These are phyloP conservation scores for Nannizzia gypsea DNA, from an alignment of 2,329 filamentous ascomycete genomes.

Conservation along the genomic window DNA sequence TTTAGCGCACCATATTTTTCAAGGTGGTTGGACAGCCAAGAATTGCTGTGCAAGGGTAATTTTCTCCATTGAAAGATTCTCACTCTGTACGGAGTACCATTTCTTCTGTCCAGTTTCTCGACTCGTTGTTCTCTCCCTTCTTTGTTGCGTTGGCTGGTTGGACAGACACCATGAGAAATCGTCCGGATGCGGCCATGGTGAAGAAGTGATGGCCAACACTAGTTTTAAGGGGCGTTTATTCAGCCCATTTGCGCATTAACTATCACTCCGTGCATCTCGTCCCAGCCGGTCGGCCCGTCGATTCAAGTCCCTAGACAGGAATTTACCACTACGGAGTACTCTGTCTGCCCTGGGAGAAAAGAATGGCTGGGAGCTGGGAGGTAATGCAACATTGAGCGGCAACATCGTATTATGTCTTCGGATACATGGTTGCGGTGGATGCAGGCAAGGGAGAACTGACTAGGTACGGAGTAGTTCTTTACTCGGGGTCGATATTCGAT, in stretches of 20 bases:
- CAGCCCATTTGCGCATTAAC: no score
- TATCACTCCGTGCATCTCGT: no score
- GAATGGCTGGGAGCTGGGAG: neutral
- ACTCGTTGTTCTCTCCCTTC: neutral
- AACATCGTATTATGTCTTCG: neutral
- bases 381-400: neutral
- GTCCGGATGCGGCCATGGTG: neutral
- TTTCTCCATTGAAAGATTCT: neutral
- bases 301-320: no score
- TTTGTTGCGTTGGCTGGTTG: no score
- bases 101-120: neutral
- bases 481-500: neutral
- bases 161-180: neutral
- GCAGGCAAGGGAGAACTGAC: neutral
- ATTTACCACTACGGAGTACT: no score
- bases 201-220: neutral
- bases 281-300: no score
- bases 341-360: neutral
- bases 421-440: neutral
- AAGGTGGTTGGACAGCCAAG: neutral
- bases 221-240: no score
- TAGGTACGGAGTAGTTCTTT: neutral
- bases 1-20: neutral
- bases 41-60: neutral
- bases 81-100: neutral